Percentiles rank a stretch among this genome's conserved stretches.
These are phyloP conservation scores for Tylopilus sp. DNA, from an alignment of 768 basidiomycete genomes.

Conservation along the genomic window DNA sequence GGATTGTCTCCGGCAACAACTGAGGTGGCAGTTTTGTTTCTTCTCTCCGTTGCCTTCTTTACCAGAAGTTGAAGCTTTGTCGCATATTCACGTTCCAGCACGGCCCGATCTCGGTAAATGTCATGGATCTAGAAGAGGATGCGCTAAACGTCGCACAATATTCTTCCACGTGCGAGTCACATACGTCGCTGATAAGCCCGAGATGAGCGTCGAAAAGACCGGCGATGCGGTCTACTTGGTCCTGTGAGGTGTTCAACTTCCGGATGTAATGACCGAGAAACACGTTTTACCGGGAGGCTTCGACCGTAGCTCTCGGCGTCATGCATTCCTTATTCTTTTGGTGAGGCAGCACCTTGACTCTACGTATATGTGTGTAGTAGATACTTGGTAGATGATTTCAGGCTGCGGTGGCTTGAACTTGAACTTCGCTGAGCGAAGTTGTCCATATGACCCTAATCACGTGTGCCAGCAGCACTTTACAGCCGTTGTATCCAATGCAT, in stretches of 20 bases:
- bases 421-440: too few relatives aligned
- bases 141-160: background rate
- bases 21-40: constrained; percentile 49
- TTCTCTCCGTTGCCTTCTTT: constrained; percentile 71
- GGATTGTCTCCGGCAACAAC: constrained; percentile 68
- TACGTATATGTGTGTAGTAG: too few relatives aligned
- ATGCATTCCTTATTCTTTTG: constrained; percentile 10
- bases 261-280: background rate
- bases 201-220: constrained; percentile 60
- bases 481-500: too few relatives aligned
- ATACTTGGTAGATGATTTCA: too few relatives aligned
- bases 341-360: background rate
- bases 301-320: constrained; percentile 43
- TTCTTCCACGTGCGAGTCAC: constrained; percentile 17
- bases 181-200: constrained; percentile 62
- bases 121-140: constrained; percentile 58
- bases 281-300: constrained; percentile 46
- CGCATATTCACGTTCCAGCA: constrained; percentile 78
- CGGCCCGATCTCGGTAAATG: constrained; percentile 60
- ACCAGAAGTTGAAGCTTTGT: constrained; percentile 61
- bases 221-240: constrained; percentile 67
- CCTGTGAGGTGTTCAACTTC: constrained; percentile 39
- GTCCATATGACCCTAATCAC: background rate
- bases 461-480: background rate
- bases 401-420: too few relatives aligned